These are phyloP conservation scores for Fusarium albidum DNA, from an alignment of 2,329 filamentous ascomycete genomes.

Conservation along the genomic window DNA sequence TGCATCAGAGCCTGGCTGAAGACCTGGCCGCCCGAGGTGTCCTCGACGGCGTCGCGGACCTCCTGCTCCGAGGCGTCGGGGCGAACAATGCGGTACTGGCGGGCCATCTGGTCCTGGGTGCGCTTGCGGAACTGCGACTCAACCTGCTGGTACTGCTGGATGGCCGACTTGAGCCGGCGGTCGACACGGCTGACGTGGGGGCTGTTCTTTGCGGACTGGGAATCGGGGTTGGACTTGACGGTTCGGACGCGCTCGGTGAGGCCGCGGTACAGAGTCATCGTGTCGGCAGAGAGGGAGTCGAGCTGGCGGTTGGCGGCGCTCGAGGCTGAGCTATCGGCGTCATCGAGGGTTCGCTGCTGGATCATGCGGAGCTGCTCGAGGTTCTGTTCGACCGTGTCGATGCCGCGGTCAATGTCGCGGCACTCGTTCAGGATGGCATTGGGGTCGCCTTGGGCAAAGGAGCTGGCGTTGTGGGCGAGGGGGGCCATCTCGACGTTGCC, in stretches of 20 bases:
- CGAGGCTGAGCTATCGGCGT: constrained; percentile 74
- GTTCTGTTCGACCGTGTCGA: constrained; percentile 77
- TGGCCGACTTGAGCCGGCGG: constrained; percentile 79
- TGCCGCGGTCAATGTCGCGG: constrained; percentile 78
- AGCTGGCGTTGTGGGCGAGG: constrained; percentile 61
- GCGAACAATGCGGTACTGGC: constrained; percentile 89
- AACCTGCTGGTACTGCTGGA: constrained; percentile 81
- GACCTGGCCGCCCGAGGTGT: constrained; percentile 76
- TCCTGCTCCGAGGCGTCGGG: constrained; percentile 83
- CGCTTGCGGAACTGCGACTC: constrained; percentile 84
- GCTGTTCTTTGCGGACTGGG: constrained; percentile 75
- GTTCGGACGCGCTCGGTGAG: constrained; percentile 81
- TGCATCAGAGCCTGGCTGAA: constrained; percentile 89
- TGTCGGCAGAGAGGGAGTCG: constrained; percentile 77
- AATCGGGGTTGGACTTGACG: constrained; percentile 84
- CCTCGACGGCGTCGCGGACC: constrained; percentile 78
- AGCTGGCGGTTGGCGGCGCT: constrained; percentile 74
- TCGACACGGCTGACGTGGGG: constrained; percentile 85
- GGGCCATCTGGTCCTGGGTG: constrained; percentile 82
- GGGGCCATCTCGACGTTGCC: constrained; percentile 76
- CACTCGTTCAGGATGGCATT: constrained; percentile 87
- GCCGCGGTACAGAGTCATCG: constrained; percentile 82
- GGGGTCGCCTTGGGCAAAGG: constrained; percentile 63
- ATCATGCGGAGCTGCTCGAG: constrained; percentile 76
- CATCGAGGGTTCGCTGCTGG: constrained; percentile 76